A percentile compares a stretch with the other conserved stretches of the same genome.
Evolutionary conservation across 768 basidiomycete species (phyloP).

Genomic region (Fomitopsis serialis): DNA sequence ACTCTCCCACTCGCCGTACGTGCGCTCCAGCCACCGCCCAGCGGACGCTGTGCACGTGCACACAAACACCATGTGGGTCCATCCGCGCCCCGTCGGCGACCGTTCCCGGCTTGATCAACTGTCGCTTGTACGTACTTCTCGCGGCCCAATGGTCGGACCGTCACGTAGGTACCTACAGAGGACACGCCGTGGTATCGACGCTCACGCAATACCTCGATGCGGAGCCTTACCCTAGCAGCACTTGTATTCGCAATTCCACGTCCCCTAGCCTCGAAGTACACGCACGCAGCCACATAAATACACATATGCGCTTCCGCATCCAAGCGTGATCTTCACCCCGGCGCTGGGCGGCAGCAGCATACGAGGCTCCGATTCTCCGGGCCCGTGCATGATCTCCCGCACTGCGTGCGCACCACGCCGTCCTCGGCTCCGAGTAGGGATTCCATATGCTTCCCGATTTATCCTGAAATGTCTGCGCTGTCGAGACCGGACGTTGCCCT

Average conservation of each 20-base stretch:
- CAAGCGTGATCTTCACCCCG: constrained; percentile 1
- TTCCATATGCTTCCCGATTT: not conserved
- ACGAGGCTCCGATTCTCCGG: constrained; percentile 3
- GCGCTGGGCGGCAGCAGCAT: too few relatives aligned
- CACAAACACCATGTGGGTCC: not conserved
- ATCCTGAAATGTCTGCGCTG: not conserved
- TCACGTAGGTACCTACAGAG: too few relatives aligned
- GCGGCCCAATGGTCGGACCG: too few relatives aligned
- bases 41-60: not conserved
- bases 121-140: too few relatives aligned
- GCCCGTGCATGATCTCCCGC: not conserved
- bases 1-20: too few relatives aligned
- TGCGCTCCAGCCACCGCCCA: too few relatives aligned
- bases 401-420: not conserved
- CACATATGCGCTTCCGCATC: constrained; percentile 4
- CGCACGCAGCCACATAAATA: not conserved
- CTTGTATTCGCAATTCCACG: not conserved
- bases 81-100: not conserved
- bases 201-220: too few relatives aligned
- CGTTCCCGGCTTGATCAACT: too few relatives aligned
- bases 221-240: not conserved
- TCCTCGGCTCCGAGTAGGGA: not conserved
- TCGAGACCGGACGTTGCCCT: not conserved
- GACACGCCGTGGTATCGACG: too few relatives aligned
- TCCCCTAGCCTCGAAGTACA: not conserved